Evolutionary conservation across 805 yeast species (phyloP).

Genomic region (Saturnispora saitoi): DNA sequence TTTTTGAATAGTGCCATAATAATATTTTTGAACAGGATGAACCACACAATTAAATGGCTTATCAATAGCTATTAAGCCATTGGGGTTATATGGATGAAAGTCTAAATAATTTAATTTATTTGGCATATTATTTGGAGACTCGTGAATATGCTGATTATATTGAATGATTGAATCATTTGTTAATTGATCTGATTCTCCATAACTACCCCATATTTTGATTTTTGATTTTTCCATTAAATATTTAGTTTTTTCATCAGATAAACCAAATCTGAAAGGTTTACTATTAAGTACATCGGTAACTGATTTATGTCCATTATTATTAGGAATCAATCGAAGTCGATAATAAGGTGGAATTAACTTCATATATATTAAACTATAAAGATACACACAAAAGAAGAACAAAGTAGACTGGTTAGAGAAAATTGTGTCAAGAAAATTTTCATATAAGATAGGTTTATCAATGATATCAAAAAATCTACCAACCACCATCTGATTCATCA

Average conservation of each 20-base stretch:
- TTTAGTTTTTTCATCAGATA: background rate
- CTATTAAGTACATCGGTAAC: conserved; percentile 6
- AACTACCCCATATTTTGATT: conserved; percentile 1
- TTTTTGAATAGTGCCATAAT: conserved; percentile 37
- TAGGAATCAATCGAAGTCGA: background rate
- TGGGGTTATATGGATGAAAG: background rate
- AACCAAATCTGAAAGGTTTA: conserved; percentile 11
- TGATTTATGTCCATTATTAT: background rate
- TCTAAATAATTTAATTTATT: background rate
- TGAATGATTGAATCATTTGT: background rate
- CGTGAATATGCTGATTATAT: conserved; percentile 13
- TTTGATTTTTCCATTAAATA: background rate
- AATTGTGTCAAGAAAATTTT: background rate
- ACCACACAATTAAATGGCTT: conserved; percentile 47
- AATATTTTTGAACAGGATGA: conserved; percentile 40
- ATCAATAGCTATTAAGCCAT: conserved; percentile 30
- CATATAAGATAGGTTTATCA: background rate
- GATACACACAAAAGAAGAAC: background rate
- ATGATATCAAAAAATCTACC: conserved; percentile 30
- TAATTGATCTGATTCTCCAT: background rate
- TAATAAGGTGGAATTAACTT: conserved; percentile 2
- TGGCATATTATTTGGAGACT: conserved; percentile 8
- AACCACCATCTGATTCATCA: conserved; percentile 77
- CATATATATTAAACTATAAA: background rate
- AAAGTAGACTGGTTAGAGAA: too few species aligned